Base-by-base conservation (phyloP, 1,139 yeast species). In the Kazachstania sp. region DNA sequence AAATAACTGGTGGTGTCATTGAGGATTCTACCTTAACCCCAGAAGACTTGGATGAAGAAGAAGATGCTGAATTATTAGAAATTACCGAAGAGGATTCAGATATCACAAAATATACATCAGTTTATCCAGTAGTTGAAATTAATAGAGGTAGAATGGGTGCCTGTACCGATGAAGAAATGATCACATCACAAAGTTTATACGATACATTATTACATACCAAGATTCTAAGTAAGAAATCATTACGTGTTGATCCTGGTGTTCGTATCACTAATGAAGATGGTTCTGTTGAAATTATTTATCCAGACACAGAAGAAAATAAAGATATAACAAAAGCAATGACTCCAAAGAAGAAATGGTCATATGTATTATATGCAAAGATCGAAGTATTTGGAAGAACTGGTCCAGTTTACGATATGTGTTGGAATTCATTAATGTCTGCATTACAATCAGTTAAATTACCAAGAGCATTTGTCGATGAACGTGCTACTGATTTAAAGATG, bases 131-230 rank as follows among this genome's bases (percentile, higher is more conserved):
- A 40, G 90, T 90, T 11, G 94, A 86, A 56, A 78, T 87, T 15
- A 77, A 82, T 48, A 72, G 94, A 49, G 95, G 95, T 18, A 72
- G 87, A 48, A 70, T 69, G 5, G 86, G 88, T 34, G 87, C 92
- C 2, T 97, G 97, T 23, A 81, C 94, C 1, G 88, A 83, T 55
- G 97, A 90, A 67, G 97, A 90, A 65, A 87, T 86, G 85, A 79
- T 78, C 30, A 61, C 86, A 32, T 79, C 95, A 3, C 95, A 86
- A 63, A 71, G 72, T 49, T 59, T 86, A 31, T 79, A 78, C 58
- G 86, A 86, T 55, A 66, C 73, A 3, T 61, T 83, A 15, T 65
- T 77, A 47, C 80, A 78, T 54, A 73, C 82, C 18, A 77, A 77
- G 44, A 52, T 82, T 18, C 65, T 85, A 30, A 71, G 77, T 3